These are phyloP conservation scores for Colletotrichum lini DNA, from an alignment of 2,329 filamentous ascomycete genomes.

Conservation along the genomic window DNA sequence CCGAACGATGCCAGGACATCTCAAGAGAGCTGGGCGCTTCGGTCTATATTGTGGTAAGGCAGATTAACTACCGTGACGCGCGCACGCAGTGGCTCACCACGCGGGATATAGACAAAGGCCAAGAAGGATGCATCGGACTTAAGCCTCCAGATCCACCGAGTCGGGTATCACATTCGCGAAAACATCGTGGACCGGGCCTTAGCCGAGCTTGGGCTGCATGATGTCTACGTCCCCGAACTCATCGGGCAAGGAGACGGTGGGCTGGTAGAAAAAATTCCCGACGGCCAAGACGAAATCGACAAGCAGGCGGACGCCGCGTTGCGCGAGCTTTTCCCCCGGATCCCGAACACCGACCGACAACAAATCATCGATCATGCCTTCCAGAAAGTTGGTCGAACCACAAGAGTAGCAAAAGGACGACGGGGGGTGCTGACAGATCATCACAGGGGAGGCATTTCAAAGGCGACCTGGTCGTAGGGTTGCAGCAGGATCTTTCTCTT, in stretches of 20 bases:
- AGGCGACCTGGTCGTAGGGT: constrained; percentile 70
- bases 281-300: constrained; percentile 72
- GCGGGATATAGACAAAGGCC: constrained; percentile 20
- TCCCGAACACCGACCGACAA: constrained; percentile 75
- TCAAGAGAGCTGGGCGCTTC: constrained; percentile 73
- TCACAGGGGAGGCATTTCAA: constrained; percentile 65
- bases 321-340: constrained; percentile 75
- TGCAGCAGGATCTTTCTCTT: constrained; percentile 68
- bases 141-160: constrained; percentile 69
- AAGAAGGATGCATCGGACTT: constrained; percentile 54
- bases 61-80: background rate
- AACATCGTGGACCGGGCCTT: constrained; percentile 71
- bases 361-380: constrained; percentile 75
- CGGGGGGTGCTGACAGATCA: constrained; percentile 27
- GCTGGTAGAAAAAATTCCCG: constrained; percentile 68
- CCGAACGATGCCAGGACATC: constrained; percentile 73
- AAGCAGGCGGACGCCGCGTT: constrained; percentile 74
- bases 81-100: background rate
- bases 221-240: constrained; percentile 42
- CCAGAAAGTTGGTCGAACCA: constrained; percentile 65
- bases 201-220: constrained; percentile 41
- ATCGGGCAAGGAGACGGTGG: constrained; percentile 35
- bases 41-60: constrained; percentile 76
- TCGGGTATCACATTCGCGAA: constrained; percentile 73
- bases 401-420: background rate